Percentiles rank a stretch among this genome's conserved stretches.
Evolutionary conservation across 2,329 filamentous ascomycete species (phyloP).

Genomic region (Massarina eburnea): DNA sequence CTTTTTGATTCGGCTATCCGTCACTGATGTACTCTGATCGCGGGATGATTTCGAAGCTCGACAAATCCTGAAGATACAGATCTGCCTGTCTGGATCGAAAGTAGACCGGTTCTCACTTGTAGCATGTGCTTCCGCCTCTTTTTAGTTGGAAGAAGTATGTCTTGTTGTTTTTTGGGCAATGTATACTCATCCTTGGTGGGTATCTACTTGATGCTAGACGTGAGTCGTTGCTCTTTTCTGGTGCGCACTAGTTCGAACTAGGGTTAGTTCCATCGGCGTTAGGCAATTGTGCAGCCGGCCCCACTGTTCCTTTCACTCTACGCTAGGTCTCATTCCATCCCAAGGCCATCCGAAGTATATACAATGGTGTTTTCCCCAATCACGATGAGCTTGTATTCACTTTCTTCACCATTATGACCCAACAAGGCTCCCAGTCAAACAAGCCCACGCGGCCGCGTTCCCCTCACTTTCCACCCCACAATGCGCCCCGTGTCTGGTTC

Average conservation of each 20-base stretch:
- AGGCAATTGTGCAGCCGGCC: slow-evolving; percentile 12
- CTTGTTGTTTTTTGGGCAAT: not conserved
- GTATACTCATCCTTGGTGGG: not conserved
- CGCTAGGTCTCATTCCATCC: not conserved
- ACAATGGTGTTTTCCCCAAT: not conserved
- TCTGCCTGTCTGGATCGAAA: not conserved
- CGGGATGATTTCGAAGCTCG: too few species aligned
- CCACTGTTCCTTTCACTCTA: slow-evolving; percentile 2
- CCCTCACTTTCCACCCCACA: slow-evolving; percentile 61
- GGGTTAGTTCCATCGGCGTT: slow-evolving; percentile 15
- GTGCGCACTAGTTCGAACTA: slow-evolving; percentile 15
- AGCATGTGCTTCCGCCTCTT: not conserved
- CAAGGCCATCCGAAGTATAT: not conserved
- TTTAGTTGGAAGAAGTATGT: not conserved
- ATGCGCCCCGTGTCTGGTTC: slow-evolving; percentile 84
- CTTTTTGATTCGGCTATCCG: too few species aligned
- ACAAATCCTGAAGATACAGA: too few species aligned
- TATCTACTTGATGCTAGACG: not conserved
- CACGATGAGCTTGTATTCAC: not conserved
- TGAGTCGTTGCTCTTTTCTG: slow-evolving; percentile 8
- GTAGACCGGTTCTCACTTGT: not conserved
- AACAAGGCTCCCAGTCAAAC: slow-evolving; percentile 20
- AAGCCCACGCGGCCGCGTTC: slow-evolving; percentile 39
- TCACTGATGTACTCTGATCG: too few species aligned
- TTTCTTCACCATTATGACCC: slow-evolving; percentile 14